Evolutionary conservation across 148 eudicot genomes (phyloP), one percentile per base, ranked within the genome.

Genomic region (Oxyria digyna): DNA sequence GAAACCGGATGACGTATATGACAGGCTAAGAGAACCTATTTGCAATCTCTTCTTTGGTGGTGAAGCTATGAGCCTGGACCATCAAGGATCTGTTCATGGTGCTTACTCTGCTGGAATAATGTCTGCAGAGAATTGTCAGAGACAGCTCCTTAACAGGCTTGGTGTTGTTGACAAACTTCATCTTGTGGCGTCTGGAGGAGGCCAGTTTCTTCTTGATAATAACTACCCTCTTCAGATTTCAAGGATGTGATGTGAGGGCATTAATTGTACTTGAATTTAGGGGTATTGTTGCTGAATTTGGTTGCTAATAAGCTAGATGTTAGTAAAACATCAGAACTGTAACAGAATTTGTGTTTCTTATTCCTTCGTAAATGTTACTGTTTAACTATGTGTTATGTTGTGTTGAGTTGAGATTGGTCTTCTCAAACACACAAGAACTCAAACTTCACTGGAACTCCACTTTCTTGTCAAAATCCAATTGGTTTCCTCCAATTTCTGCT

Each of bases 51-150:
- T 90, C 84, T 94, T 94, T 70, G 99, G 83, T 20, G 99, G 99
- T 23, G 99, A 94, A 80, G 99, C 99, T 2, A 88, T 88, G 35
- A 94, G 99, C 74, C 69, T 79, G 69, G 97, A 94, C 69, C 86
- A 94, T 70, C 93, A 94, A 77, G 99, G 99, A 52, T 94, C 99
- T 3, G 99, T 94, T 0, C 99, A 94, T 69, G 99, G 99, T 18
- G 99, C 97, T 13, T 94, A 88, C 75, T 84, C 89, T 3, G 80
- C 99, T 9, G 99, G 97, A 57, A 77, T 88, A 9, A 84, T 79
- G 86, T 91, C 97, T n/a, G 99, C 89, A 14, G 79, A 87, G 74
- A 82, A 80, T 65, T 94, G 99, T 71, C 84, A 81, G 64, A 80
- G 70, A 73, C 89, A 80, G 81, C 79, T 94, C 37, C 66, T 74